Conservation (phyloP, 371 early-diverging fungal species). For the Coemansia sp. region DNA sequence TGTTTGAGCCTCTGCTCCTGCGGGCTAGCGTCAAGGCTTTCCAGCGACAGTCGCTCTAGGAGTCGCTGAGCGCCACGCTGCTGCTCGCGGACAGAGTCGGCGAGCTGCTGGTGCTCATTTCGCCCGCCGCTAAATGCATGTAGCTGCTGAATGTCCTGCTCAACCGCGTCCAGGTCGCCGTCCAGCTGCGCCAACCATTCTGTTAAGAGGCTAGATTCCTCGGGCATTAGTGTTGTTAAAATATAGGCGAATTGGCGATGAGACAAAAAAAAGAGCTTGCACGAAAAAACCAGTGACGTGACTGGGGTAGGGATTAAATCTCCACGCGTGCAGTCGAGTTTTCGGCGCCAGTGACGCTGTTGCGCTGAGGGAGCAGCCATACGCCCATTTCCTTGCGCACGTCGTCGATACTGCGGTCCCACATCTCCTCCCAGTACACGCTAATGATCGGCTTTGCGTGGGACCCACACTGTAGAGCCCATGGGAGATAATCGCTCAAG, state of each 20-base stretch:
- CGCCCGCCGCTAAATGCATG: not conserved
- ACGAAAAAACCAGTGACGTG: not conserved
- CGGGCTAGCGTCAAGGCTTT: too few species aligned
- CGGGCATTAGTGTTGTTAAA: too few species aligned
- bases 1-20: not conserved
- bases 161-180: too few species aligned
- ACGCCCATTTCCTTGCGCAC: slow-evolving; percentile 67
- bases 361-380: slow-evolving; percentile 45
- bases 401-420: slow-evolving; percentile 68
- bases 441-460: slow-evolving; percentile 75
- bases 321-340: slow-evolving; percentile 30
- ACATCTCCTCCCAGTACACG: slow-evolving; percentile 84
- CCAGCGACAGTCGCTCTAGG: too few species aligned
- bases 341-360: slow-evolving; percentile 32
- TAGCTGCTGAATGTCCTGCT: too few species aligned
- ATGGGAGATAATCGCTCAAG: slow-evolving; percentile 75
- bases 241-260: too few species aligned
- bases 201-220: too few species aligned
- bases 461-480: slow-evolving; percentile 88
- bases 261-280: too few species aligned
- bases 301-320: not conserved
- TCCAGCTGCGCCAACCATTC: too few species aligned
- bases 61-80: too few species aligned
- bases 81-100: too few species aligned
- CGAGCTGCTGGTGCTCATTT: not conserved